A percentile compares a stretch with the other conserved stretches of the same genome.
These are phyloP conservation scores for Claviceps humidiphila DNA, from an alignment of 2,329 filamentous ascomycete species.

Conservation along the genomic window DNA sequence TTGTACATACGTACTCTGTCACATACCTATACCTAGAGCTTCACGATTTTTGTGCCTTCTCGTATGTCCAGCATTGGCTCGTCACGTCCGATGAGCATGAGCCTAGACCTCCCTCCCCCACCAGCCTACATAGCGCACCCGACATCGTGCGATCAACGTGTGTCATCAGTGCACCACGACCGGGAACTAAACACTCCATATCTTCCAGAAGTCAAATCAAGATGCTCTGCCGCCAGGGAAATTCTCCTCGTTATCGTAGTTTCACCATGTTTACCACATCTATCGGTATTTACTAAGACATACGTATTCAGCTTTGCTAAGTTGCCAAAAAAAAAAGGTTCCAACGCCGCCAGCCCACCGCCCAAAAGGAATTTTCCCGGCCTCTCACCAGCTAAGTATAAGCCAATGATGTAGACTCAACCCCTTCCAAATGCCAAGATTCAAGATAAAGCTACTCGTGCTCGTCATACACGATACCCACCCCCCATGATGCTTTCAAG, in stretches of 20 bases:
- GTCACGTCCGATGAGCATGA: too few species aligned
- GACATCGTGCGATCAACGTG: too few species aligned
- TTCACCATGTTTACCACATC: neutral
- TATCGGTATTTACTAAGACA: neutral
- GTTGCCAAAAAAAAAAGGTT: neutral
- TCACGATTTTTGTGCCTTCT: too few species aligned
- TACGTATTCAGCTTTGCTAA: neutral
- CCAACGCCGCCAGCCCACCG: neutral
- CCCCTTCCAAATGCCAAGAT: neutral
- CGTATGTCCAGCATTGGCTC: too few species aligned
- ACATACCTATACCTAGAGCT: too few species aligned
- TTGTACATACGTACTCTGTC: too few species aligned
- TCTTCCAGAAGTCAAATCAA: too few species aligned
- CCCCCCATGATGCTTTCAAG: slow-evolving; percentile 4
- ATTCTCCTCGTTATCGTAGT: neutral
- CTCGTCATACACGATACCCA: neutral
- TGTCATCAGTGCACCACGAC: too few species aligned
- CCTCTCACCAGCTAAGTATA: neutral
- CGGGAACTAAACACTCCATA: too few species aligned
- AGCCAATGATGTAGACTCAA: neutral
- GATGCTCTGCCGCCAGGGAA: too few species aligned
- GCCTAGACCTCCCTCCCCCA: too few species aligned
- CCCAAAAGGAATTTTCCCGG: neutral
- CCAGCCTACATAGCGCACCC: too few species aligned
- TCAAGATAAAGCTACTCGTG: neutral